A percentile compares a stretch with the other conserved stretches of the same genome.
Conservation (phyloP, 1,284 basidiomycete species). For the Leucoagaricus sp. region DNA sequence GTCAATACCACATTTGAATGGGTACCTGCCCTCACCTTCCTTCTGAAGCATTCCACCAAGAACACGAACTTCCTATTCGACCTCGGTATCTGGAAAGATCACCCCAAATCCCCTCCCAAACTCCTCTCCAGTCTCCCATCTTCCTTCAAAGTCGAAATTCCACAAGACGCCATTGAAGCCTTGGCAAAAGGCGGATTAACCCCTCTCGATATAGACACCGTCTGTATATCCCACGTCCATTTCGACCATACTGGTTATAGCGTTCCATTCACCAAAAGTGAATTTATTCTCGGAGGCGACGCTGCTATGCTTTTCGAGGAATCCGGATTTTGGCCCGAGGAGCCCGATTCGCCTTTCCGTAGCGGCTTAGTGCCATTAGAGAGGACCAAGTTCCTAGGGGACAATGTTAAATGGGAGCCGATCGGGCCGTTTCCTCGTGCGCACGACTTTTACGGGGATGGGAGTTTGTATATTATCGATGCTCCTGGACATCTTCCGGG, state of each 20-base stretch:
- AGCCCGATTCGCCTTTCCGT: slow-evolving; percentile 35
- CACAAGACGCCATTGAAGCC: slow-evolving; percentile 49
- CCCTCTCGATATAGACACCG: slow-evolving; percentile 42
- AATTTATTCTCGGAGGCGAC: slow-evolving; percentile 47
- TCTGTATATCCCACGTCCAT: slow-evolving; percentile 54
- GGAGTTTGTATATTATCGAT: slow-evolving; percentile 57
- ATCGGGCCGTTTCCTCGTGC: slow-evolving; percentile 54
- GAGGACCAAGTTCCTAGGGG: slow-evolving; percentile 40
- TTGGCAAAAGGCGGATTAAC: slow-evolving; percentile 47
- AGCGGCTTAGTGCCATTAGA: slow-evolving; percentile 41
- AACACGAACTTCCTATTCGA: slow-evolving; percentile 50
- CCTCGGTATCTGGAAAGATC: slow-evolving; percentile 51
- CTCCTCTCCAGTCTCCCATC: slow-evolving; percentile 30
- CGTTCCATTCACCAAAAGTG: slow-evolving; percentile 45
- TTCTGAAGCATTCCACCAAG: slow-evolving; percentile 45
- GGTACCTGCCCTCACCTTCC: slow-evolving; percentile 50
- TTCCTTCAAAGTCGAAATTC: slow-evolving; percentile 32
- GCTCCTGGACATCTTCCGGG: slow-evolving; percentile 56
- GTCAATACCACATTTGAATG: slow-evolving; percentile 26
- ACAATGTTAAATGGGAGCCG: slow-evolving; percentile 29
- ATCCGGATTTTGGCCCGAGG: slow-evolving; percentile 43
- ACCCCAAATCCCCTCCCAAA: slow-evolving; percentile 41
- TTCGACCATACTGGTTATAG: slow-evolving; percentile 46
- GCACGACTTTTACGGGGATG: slow-evolving; percentile 57
- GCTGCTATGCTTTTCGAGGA: slow-evolving; percentile 31